Conservation (phyloP, 345 rosid species). For the Iberis pinnata region DNA sequence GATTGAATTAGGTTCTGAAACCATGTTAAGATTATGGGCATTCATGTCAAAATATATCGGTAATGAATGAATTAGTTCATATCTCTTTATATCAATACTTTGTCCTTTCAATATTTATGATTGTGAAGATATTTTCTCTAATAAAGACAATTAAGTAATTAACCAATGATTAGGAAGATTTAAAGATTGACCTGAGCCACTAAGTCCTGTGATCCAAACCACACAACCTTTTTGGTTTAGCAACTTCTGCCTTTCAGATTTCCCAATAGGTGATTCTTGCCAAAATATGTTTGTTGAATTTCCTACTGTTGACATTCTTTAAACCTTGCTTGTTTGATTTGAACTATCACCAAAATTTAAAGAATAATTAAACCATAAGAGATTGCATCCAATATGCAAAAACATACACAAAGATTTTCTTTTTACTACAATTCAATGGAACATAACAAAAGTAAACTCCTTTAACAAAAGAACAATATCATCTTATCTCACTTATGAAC, state of each 20-base stretch:
- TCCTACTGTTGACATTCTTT: slow-evolving; percentile 71
- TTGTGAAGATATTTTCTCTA: too few species aligned
- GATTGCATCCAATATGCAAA: slow-evolving; percentile 5
- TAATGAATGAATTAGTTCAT: too few species aligned
- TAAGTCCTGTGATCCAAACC: slow-evolving; percentile 94
- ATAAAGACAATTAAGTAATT: too few species aligned
- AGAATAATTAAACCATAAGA: slow-evolving; percentile 9
- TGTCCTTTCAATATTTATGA: too few species aligned
- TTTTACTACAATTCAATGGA: not conserved
- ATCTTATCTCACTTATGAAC: too few species aligned
- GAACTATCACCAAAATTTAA: slow-evolving; percentile 16
- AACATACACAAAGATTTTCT: not conserved
- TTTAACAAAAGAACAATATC: not conserved
- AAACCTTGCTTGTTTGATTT: too few species aligned
- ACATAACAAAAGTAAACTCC: slow-evolving; percentile 8
- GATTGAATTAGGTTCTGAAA: too few species aligned
- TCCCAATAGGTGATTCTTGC: slow-evolving; percentile 83
- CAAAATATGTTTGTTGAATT: slow-evolving; percentile 75
- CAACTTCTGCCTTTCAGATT: slow-evolving; percentile 63
- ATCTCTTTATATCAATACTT: too few species aligned
- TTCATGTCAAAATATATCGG: too few species aligned
- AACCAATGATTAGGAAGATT: too few species aligned
- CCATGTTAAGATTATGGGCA: too few species aligned
- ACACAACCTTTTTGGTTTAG: slow-evolving; percentile 84
- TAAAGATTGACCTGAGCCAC: slow-evolving; percentile 73